Conservation (phyloP, 2,329 filamentous ascomycete species). For the Arthroderma uncinatum region DNA sequence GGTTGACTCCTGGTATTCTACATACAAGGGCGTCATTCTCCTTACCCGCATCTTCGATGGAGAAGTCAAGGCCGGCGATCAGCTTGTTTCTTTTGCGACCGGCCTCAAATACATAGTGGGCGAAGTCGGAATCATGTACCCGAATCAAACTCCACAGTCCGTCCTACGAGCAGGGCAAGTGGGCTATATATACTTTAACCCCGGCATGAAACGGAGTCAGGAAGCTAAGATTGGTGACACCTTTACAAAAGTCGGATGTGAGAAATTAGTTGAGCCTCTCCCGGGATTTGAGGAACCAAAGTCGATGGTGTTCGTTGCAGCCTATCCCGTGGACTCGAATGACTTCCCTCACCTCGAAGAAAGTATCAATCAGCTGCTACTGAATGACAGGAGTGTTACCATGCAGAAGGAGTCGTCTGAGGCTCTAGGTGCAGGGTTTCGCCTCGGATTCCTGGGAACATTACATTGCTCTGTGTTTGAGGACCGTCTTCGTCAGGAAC, state of each 20-base stretch:
- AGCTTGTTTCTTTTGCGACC: slow-evolving; percentile 78
- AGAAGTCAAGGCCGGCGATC: slow-evolving; percentile 67
- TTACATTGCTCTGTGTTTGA: slow-evolving; percentile 98
- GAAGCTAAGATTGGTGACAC: slow-evolving; percentile 96
- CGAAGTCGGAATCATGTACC: slow-evolving; percentile 95
- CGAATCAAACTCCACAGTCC: slow-evolving; percentile 69
- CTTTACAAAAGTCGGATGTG: slow-evolving; percentile 69
- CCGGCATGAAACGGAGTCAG: slow-evolving; percentile 92
- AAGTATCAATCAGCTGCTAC: slow-evolving; percentile 81
- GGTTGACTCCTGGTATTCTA: slow-evolving; percentile 97
- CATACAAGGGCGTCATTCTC: slow-evolving; percentile 84
- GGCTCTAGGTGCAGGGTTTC: slow-evolving; percentile 85
- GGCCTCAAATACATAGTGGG: slow-evolving; percentile 84
- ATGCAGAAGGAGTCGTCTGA: slow-evolving; percentile 90
- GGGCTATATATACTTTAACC: slow-evolving; percentile 94
- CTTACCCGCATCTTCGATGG: slow-evolving; percentile 89
- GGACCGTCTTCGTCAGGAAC: slow-evolving; percentile 84
- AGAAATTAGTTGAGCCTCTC: slow-evolving; percentile 65
- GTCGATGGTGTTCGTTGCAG: slow-evolving; percentile 96
- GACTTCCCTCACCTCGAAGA: slow-evolving; percentile 82
- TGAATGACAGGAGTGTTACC: slow-evolving; percentile 92
- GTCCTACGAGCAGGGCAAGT: slow-evolving; percentile 82
- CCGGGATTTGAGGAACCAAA: slow-evolving; percentile 96
- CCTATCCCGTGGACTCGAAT: slow-evolving; percentile 83
- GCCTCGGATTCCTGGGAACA: slow-evolving; percentile 89